These are phyloP conservation scores for Acanthamoeba culbertsoni DNA, from an alignment of 208 protist genomes.

Conservation along the genomic window DNA sequence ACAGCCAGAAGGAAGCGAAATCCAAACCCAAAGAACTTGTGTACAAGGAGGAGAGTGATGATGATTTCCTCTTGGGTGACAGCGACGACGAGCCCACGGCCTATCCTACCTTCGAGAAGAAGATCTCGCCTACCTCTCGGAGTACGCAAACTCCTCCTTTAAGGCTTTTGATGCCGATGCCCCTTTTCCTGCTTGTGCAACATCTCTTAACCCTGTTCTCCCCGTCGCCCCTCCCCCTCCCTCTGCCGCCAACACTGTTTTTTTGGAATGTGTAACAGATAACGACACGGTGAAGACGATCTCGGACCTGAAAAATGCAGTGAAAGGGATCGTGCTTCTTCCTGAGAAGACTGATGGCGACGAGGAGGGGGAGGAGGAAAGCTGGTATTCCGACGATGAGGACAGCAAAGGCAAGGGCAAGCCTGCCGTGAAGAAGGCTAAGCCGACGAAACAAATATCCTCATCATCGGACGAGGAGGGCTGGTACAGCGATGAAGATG, in stretches of 20 bases:
- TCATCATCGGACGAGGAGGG: not conserved
- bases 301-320: slow-evolving; percentile 12
- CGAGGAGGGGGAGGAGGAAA: not conserved
- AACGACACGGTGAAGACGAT: not conserved
- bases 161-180: not conserved
- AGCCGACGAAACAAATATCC: not conserved
- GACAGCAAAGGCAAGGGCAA: not conserved
- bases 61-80: not conserved
- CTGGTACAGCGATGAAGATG: slow-evolving; percentile 51
- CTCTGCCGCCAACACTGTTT: not conserved
- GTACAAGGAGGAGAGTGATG: slow-evolving; percentile 18
- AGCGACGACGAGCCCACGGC: not conserved
- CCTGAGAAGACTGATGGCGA: not conserved
- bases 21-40: not conserved
- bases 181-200: not conserved
- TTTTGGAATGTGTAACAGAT: not conserved
- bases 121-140: not conserved
- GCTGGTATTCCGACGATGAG: slow-evolving; percentile 43
- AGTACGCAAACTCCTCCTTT: not conserved
- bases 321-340: not conserved
- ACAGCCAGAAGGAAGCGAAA: not conserved
- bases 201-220: not conserved
- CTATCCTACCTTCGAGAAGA: slow-evolving; percentile 57
- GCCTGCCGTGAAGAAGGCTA: not conserved
- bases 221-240: too few relatives aligned